Evolutionary conservation across 768 basidiomycete genomes (phyloP).

Genomic region (Daedalea quercina): DNA sequence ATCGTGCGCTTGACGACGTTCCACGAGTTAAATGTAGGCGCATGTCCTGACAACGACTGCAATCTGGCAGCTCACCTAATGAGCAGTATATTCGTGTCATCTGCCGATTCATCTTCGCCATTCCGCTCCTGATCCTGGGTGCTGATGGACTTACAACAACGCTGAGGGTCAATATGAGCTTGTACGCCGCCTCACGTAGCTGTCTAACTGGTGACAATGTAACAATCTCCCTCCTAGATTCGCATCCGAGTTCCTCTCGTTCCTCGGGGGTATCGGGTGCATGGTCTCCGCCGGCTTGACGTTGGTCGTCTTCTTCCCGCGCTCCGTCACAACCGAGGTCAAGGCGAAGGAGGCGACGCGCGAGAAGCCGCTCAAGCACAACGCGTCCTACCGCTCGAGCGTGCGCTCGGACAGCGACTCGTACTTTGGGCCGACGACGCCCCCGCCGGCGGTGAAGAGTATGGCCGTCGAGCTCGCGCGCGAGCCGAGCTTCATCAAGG

Average conservation of each 20-base stretch:
- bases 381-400: conserved; percentile 8
- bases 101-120: conserved; percentile 67
- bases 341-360: conserved; percentile 16
- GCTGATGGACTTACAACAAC: conserved; percentile 62
- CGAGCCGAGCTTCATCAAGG: neutral
- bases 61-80: neutral
- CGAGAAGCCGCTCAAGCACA: conserved; percentile 9
- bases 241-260: conserved; percentile 50
- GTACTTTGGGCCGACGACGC: neutral
- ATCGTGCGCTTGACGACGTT: conserved; percentile 73
- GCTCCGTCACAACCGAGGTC: conserved; percentile 36
- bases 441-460: neutral
- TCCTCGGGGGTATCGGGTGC: conserved; percentile 53
- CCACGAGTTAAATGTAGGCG: conserved; percentile 67
- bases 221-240: conserved; percentile 10
- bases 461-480: neutral
- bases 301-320: conserved; percentile 79
- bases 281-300: conserved; percentile 68
- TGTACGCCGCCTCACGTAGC: conserved; percentile 24
- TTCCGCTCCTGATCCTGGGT: conserved; percentile 60
- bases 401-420: conserved; percentile 9
- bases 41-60: too few relatives aligned
- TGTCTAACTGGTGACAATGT: neutral
- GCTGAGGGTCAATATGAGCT: conserved; percentile 56
- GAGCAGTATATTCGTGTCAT: conserved; percentile 59